A percentile compares a stretch with the other conserved stretches of the same genome.
Evolutionary conservation across 371 early-diverging fungal genomes (phyloP).

Genomic region (Quaeritorhiza haematococci): DNA sequence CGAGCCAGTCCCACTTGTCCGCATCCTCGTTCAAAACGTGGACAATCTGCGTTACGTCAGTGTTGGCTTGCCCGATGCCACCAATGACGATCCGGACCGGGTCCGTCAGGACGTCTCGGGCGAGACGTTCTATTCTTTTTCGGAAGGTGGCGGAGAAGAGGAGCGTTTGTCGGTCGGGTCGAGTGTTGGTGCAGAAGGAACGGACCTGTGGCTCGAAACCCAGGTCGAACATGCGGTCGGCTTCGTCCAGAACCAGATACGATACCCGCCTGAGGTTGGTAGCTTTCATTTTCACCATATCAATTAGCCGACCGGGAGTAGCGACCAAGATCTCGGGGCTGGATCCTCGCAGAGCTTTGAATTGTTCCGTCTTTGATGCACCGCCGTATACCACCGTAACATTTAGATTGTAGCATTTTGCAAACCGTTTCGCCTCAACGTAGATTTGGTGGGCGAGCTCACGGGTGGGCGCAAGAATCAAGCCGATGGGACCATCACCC

Average conservation of each 20-base stretch:
- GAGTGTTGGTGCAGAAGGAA: conserved; percentile 34
- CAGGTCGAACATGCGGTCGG: conserved; percentile 51
- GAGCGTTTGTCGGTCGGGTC: conserved; percentile 46
- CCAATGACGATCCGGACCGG: conserved; percentile 39
- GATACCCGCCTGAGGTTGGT: conserved; percentile 33
- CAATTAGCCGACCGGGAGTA: conserved; percentile 74
- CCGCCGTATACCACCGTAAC: conserved; percentile 84
- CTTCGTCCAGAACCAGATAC: conserved; percentile 66
- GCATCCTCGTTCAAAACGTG: conserved; percentile 26
- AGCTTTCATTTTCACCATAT: conserved; percentile 51
- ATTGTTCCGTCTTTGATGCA: conserved; percentile 82
- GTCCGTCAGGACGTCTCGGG: conserved; percentile 33
- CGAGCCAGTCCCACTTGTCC: conserved; percentile 41
- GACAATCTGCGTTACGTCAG: conserved; percentile 33
- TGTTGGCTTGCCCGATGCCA: conserved; percentile 25
- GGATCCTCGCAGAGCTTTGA: conserved; percentile 74
- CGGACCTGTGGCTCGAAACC: conserved; percentile 69
- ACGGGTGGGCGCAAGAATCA: conserved; percentile 94
- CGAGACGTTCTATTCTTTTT: conserved; percentile 31
- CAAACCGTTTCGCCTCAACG: conserved; percentile 72
- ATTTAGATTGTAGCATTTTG: conserved; percentile 63
- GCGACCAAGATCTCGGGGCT: conserved; percentile 86
- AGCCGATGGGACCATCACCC: conserved; percentile 77
- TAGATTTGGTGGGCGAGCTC: conserved; percentile 90
- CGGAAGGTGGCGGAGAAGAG: conserved; percentile 44